Evolutionary conservation across 2,329 filamentous ascomycete genomes (phyloP).

Genomic region (Pestalotiopsis sp.): DNA sequence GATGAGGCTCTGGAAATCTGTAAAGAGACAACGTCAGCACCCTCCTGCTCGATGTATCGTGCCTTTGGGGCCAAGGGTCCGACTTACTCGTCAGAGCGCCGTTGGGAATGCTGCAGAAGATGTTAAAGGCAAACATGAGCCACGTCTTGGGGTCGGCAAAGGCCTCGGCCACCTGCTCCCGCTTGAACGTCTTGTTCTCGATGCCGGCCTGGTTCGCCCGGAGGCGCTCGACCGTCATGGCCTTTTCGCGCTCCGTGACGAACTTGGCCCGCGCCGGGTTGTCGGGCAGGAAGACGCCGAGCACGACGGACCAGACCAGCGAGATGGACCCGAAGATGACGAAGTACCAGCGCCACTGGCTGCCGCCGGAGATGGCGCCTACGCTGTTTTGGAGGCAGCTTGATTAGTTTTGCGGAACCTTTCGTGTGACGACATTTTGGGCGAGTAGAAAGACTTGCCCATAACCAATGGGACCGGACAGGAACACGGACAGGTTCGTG

Average conservation of each 20-base stretch:
- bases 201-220: conserved; percentile 52
- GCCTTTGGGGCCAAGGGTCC: neutral
- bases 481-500: conserved; percentile 14
- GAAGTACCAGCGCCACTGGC: conserved; percentile 46
- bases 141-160: conserved; percentile 24
- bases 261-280: conserved; percentile 64
- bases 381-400: conserved; percentile 39
- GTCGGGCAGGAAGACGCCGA: conserved; percentile 63
- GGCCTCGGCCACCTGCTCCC: conserved; percentile 21
- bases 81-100: conserved; percentile 32
- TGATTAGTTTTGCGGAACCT: neutral
- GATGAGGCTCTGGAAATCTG: conserved; percentile 15
- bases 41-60: neutral
- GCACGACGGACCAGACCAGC: conserved; percentile 56
- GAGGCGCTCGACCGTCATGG: conserved; percentile 56
- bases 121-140: conserved; percentile 38
- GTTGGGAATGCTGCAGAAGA: conserved; percentile 57
- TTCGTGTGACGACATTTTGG: neutral
- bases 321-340: conserved; percentile 62
- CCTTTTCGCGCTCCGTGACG: conserved; percentile 58
- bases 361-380: conserved; percentile 53
- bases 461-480: conserved; percentile 12
- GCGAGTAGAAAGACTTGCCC: neutral
- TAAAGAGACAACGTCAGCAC: neutral
- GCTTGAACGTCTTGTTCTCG: conserved; percentile 40